Conservation (phyloP, 768 basidiomycete genomes). For the Tricholomella constricta region DNA sequence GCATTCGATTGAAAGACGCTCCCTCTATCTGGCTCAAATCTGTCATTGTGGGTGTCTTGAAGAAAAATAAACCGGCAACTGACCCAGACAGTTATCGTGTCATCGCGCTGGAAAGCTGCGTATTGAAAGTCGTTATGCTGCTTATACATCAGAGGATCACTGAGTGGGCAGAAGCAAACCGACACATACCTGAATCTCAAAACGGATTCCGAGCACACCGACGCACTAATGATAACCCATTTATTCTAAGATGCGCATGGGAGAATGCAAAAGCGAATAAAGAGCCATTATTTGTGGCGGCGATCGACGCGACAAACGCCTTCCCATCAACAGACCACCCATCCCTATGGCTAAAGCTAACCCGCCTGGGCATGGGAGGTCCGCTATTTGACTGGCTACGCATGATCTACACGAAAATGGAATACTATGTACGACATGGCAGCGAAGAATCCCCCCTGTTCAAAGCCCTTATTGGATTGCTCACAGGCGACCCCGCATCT, state of each 20-base stretch:
- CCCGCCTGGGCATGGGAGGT: constrained; percentile 21
- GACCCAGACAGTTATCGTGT: constrained; percentile 25
- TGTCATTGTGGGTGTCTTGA: constrained; percentile 19
- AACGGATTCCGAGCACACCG: constrained; percentile 18
- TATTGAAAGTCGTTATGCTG: constrained; percentile 27
- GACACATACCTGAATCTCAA: constrained; percentile 11
- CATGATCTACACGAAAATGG: constrained; percentile 18
- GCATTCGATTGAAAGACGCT: constrained; percentile 5
- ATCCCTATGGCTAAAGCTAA: constrained; percentile 33
- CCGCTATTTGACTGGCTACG: constrained; percentile 30
- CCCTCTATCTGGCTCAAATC: constrained; percentile 20
- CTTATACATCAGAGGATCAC: constrained; percentile 22
- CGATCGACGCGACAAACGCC: constrained; percentile 32
- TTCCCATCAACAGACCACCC: constrained; percentile 35
- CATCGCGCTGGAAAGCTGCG: constrained; percentile 31
- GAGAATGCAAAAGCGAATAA: constrained; percentile 19
- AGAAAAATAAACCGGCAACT: constrained; percentile 17
- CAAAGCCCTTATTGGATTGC: neutral
- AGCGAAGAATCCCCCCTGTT: neutral
- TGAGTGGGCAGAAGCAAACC: neutral
- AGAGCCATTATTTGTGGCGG: constrained; percentile 21
- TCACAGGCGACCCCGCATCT: constrained; percentile 9
- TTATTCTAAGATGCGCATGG: constrained; percentile 23
- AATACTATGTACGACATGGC: neutral
- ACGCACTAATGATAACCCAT: constrained; percentile 31